Base-by-base conservation (phyloP, 306 rosid species). In the Comarum palustre region DNA sequence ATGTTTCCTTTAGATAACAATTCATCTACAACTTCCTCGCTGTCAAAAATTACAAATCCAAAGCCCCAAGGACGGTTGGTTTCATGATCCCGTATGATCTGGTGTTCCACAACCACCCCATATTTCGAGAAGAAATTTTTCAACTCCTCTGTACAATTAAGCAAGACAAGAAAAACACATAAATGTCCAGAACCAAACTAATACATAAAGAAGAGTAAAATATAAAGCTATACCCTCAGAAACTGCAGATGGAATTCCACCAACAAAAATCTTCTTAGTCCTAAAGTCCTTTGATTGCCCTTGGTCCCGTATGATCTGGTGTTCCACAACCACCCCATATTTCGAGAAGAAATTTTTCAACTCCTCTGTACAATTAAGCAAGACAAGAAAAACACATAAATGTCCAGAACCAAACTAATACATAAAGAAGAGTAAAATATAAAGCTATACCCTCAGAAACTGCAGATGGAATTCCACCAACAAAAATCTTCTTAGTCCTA, bases 201-300 rank as follows among this genome's bases (percentile, higher is more conserved):
- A 46, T 9, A 65, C 2, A 20, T 9, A 65, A 41, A 42, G 31
- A 47, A 66, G 20, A 65, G 36, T 64, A 66, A 38, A 2, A 79
- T 6, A 29, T 10, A 50, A 73, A 76, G 38, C 50, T 66, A 39
- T 72, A 93, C 97, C 98, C 79, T 93, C 97, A 11, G 87, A 59
- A 19, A 91, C 86, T 4, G 87, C 22, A 7, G 96, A 81, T 61
- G 96, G 97, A 73, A 91, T 93, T 43, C 97, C 97, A 22, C 98
- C 97, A n/a, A 93, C 97, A 70, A 89, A 91, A 71, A 93, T 86
- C 81, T 91, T 93, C 84, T 89, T 93, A 0, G 98, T 93, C 80
- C 89, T 93, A 71, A 87, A 87, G 71, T 89, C 97, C 75, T 85
- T 91, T 45, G 87, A 71, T 70, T n/a, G n/a, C n/a, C n/a, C n/a